A percentile compares a stretch with the other conserved stretches of the same genome.
These are phyloP conservation scores for Westerdykella sp. DNA, from an alignment of 2,329 filamentous ascomycete genomes.

Conservation along the genomic window DNA sequence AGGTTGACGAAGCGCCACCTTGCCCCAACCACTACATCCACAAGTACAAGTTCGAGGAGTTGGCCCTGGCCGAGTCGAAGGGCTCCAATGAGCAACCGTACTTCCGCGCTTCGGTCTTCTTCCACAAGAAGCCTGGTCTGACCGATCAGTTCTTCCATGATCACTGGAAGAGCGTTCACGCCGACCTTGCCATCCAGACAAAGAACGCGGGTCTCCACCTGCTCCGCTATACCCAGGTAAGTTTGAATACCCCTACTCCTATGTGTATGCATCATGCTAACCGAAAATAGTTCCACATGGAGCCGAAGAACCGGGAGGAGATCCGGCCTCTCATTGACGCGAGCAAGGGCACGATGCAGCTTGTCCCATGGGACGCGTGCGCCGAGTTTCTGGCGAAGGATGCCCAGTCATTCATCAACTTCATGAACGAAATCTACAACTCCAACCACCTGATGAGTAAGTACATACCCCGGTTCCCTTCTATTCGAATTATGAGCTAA, in stretches of 20 bases:
- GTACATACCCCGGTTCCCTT: neutral
- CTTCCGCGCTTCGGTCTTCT: slow-evolving; percentile 10
- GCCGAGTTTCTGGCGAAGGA: slow-evolving; percentile 9
- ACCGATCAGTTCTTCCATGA: slow-evolving; percentile 11
- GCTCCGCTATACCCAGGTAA: slow-evolving; percentile 6
- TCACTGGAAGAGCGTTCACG: slow-evolving; percentile 11
- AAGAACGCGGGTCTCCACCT: slow-evolving; percentile 3
- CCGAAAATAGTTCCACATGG: slow-evolving; percentile 7
- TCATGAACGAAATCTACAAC: slow-evolving; percentile 8
- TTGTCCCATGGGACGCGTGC: slow-evolving; percentile 6
- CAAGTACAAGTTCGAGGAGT: slow-evolving; percentile 6
- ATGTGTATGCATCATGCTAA: neutral
- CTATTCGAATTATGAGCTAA: neutral
- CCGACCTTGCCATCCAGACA: slow-evolving; percentile 10
- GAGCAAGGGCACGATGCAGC: slow-evolving; percentile 5
- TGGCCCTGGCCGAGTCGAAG: neutral
- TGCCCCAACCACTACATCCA: slow-evolving; percentile 10
- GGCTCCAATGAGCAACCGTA: slow-evolving; percentile 10
- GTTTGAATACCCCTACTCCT: neutral
- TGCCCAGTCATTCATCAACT: slow-evolving; percentile 6
- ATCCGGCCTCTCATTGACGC: slow-evolving; percentile 6
- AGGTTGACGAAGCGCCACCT: neutral
- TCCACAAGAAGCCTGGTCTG: slow-evolving; percentile 9
- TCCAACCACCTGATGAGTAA: slow-evolving; percentile 9
- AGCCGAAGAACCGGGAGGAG: slow-evolving; percentile 1